These are phyloP conservation scores for Neurospora sp. DNA, from an alignment of 495 filamentous ascomycete species.

Conservation along the genomic window DNA sequence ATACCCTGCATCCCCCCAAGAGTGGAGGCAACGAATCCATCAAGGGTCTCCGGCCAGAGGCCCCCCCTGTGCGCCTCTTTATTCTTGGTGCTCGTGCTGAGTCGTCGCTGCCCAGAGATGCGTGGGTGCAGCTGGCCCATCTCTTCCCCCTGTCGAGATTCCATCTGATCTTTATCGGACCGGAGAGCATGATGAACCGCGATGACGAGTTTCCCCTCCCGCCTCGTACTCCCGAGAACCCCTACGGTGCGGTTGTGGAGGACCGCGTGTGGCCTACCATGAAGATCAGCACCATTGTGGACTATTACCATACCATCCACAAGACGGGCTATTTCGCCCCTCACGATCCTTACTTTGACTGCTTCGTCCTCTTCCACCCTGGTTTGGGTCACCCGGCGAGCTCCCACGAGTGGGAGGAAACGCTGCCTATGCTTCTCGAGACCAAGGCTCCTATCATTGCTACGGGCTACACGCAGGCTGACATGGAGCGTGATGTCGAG, in stretches of 20 bases:
- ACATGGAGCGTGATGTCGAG: constrained; percentile 82
- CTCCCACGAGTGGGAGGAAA: constrained; percentile 86
- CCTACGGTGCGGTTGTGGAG: constrained; percentile 87
- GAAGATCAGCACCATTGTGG: constrained; percentile 95
- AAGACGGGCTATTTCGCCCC: constrained; percentile 79
- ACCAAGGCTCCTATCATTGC: constrained; percentile 90
- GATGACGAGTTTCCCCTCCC: constrained; percentile 86
- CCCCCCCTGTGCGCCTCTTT: constrained; percentile 85
- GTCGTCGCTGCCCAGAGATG: constrained; percentile 85
- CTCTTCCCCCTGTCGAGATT: constrained; percentile 75
- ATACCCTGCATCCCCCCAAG: constrained; percentile 80
- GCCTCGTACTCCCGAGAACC: constrained; percentile 69
- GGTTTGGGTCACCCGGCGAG: constrained; percentile 89
- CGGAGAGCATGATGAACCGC: constrained; percentile 86
- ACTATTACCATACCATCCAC: constrained; percentile 97
- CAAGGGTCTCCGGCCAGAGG: constrained; percentile 67
- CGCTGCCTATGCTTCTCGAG: constrained; percentile 77
- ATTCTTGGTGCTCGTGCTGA: constrained; percentile 93
- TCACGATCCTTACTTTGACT: constrained; percentile 96
- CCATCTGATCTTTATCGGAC: constrained; percentile 90
- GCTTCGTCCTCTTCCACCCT: constrained; percentile 91
- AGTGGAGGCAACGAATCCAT: constrained; percentile 64
- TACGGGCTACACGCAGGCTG: constrained; percentile 91
- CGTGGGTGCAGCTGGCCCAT: constrained; percentile 84
- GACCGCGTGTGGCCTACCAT: constrained; percentile 71